These are phyloP conservation scores for Penicillium fimorum DNA, from an alignment of 495 filamentous ascomycete species.

Conservation along the genomic window DNA sequence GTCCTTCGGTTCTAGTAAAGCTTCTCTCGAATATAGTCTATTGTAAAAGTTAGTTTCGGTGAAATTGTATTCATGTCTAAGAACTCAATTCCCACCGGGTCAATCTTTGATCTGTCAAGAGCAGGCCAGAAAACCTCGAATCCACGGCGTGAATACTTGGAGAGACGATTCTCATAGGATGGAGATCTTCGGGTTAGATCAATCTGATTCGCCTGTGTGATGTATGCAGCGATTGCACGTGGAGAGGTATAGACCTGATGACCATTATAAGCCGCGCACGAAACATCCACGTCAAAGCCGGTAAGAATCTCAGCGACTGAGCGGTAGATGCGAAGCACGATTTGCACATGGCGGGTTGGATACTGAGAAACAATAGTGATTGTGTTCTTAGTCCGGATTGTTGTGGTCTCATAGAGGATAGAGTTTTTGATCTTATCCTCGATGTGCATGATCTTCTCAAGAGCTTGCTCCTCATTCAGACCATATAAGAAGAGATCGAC, in stretches of 20 bases:
- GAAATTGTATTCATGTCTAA: neutral
- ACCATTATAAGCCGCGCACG: slow-evolving; percentile 76
- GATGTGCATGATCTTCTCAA: slow-evolving; percentile 80
- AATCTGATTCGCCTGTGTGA: slow-evolving; percentile 76
- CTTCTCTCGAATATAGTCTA: slow-evolving; percentile 79
- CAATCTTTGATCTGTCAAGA: slow-evolving; percentile 68
- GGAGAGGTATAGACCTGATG: slow-evolving; percentile 71
- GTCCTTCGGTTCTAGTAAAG: slow-evolving; percentile 67
- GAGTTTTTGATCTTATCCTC: slow-evolving; percentile 66
- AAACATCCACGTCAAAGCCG: slow-evolving; percentile 83
- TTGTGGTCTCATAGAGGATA: slow-evolving; percentile 72
- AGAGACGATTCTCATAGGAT: slow-evolving; percentile 83
- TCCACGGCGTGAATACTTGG: slow-evolving; percentile 78
- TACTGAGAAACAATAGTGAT: slow-evolving; percentile 82
- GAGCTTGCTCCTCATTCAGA: slow-evolving; percentile 64
- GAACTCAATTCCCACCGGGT: slow-evolving; percentile 48
- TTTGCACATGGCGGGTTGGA: slow-evolving; percentile 76
- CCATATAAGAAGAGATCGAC: slow-evolving; percentile 84
- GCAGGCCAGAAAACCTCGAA: slow-evolving; percentile 79
- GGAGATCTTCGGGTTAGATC: slow-evolving; percentile 77
- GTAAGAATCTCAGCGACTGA: slow-evolving; percentile 77
- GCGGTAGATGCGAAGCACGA: slow-evolving; percentile 81
- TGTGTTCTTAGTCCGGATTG: slow-evolving; percentile 76
- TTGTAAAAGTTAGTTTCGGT: neutral
- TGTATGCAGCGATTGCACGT: slow-evolving; percentile 67